Evolutionary conservation across 805 yeast species (phyloP), one percentile per base, ranked within the genome.

Genomic region (Suhomyces sp.): DNA sequence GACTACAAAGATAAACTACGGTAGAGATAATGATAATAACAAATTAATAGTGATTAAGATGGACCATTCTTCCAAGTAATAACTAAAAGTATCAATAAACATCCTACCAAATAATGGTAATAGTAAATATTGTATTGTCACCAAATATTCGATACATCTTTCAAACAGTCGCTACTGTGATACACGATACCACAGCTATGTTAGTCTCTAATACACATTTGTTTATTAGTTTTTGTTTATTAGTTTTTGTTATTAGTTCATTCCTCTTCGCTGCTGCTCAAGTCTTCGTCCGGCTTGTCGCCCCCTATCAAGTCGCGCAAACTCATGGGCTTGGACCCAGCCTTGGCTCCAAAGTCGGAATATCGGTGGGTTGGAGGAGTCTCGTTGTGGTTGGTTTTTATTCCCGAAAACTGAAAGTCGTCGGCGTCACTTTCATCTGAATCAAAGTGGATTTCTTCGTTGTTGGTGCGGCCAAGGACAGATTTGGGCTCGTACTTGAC

Each of bases 251-350:
- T 2, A 19, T 19, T 19, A 2, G 2, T 19, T 19, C 19, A 57
- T 50, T 61, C 65, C 53, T 70, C 77, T 52, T 70, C 77, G 50
- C 71, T 76, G 48, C 72, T 69, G 41, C 71, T 69, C 51, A 69
- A 66, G 50, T 62, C 68, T 42, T 65, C 70, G 29, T 63, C 62
- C 12, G 50, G 23, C 10, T 54, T 54, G 3, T 50, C 57, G 12
- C 68, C 72, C 1, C 73, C 74, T 50, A 71, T 63, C 29, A 71
- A 62, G 42, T 71, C 75, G 41, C 76, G 65, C 52, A 74, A 60
- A 59, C 79, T 74, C 69, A 69, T 71, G 2, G 79, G 79, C 53
- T 63, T 71, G 46, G 35, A 56, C 23, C 52, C 48, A 31, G 59
- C 23, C 15, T 22, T 15, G 27, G 52, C 46, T 12, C 29, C 29